These are phyloP conservation scores for Blastocystis sp. DNA, from an alignment of 352 stramenopile genomes.

Conservation along the genomic window DNA sequence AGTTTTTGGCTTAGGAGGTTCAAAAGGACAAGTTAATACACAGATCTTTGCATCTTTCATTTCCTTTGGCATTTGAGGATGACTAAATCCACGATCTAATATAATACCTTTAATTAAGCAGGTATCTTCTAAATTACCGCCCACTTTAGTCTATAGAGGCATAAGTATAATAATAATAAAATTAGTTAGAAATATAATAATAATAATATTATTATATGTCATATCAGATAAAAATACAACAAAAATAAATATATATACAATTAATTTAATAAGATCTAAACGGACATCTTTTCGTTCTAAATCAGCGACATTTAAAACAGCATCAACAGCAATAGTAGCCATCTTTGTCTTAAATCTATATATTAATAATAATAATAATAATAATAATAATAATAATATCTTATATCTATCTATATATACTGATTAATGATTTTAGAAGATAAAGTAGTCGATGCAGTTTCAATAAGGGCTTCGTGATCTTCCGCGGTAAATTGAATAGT, in stretches of 20 bases:
- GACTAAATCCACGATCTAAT: conserved; percentile 96
- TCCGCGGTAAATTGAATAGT: conserved; percentile 79
- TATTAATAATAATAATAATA: not conserved
- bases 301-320: conserved; percentile 88
- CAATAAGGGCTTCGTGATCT: conserved; percentile 74
- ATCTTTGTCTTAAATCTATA: conserved; percentile 79
- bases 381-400: no score
- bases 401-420: no score
- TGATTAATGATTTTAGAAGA: conserved; percentile 94
- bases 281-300: conserved; percentile 94
- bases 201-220: not conserved
- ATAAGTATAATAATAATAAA: not conserved
- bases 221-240: not conserved
- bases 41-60: conserved; percentile 89
- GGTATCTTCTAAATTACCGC: conserved; percentile 84
- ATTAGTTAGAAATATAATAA: not conserved
- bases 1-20: conserved; percentile 97
- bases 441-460: conserved; percentile 91
- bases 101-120: conserved; percentile 91
- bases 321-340: conserved; percentile 89
- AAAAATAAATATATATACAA: not conserved
- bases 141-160: conserved; percentile 73
- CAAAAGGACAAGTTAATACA: conserved; percentile 94
- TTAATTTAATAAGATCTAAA: conserved; percentile 97
- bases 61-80: conserved; percentile 91